Evolutionary conservation across 331 rosid genomes (phyloP).

Genomic region (Rhamnella rubrinervis): DNA sequence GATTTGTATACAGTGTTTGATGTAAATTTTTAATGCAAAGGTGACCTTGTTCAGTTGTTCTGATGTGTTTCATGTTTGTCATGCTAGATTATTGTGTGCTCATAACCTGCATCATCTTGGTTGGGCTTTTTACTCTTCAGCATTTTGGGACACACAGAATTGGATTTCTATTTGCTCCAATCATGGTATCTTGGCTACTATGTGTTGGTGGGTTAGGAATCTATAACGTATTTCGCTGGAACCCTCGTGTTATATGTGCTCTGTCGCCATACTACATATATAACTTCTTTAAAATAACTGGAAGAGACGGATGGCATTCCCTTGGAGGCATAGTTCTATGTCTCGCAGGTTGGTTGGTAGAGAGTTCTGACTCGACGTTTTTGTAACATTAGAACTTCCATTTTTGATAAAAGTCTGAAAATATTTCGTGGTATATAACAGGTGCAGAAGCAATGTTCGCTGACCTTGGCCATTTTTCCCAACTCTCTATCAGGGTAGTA

Average conservation of each 20-base stretch:
- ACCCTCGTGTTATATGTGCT: conserved; percentile 30
- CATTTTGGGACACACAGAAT: conserved; percentile 39
- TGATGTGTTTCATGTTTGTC: background rate
- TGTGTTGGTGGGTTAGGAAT: conserved; percentile 33
- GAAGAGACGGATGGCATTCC: conserved; percentile 35
- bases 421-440: background rate
- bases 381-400: background rate
- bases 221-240: conserved; percentile 37
- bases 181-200: conserved; percentile 31
- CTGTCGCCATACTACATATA: conserved; percentile 33
- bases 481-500: conserved; percentile 35
- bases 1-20: background rate
- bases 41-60: background rate
- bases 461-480: conserved; percentile 42
- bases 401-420: background rate
- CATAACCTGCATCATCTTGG: conserved; percentile 37
- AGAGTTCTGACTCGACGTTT: background rate
- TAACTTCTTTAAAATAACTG: conserved; percentile 27
- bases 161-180: conserved; percentile 42
- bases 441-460: conserved; percentile 47
- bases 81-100: conserved; percentile 32
- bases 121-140: conserved; percentile 38
- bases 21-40: background rate
- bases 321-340: conserved; percentile 42
- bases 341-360: conserved; percentile 25